A percentile compares a stretch with the other conserved stretches of the same genome.
Evolutionary conservation across 2,329 filamentous ascomycete species (phyloP).

Genomic region (Botryotinia globosa): DNA sequence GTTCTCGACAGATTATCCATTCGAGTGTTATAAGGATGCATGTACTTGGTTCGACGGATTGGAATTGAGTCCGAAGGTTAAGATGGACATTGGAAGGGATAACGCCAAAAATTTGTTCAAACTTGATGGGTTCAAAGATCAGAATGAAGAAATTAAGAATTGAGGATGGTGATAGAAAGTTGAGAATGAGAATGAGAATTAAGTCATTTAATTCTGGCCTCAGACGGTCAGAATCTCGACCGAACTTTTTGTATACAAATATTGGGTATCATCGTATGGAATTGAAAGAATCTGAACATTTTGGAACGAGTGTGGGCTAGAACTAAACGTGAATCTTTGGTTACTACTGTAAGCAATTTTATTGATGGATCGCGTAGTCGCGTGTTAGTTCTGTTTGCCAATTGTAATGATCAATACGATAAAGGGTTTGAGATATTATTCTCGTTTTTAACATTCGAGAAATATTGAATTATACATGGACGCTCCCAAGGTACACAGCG

Average conservation of each 20-base stretch:
- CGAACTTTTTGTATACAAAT: neutral
- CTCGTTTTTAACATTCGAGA: no score
- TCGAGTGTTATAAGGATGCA: slow-evolving; percentile 45
- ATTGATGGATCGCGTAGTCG: neutral
- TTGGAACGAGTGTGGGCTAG: neutral
- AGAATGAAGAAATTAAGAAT: neutral
- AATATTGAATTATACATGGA: no score
- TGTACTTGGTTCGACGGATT: slow-evolving; percentile 44
- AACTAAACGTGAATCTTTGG: no score
- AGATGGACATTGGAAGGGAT: slow-evolving; percentile 45
- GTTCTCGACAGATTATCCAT: slow-evolving; percentile 55
- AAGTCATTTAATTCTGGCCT: neutral
- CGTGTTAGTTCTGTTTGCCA: no score
- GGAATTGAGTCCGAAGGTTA: slow-evolving; percentile 41
- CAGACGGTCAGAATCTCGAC: neutral
- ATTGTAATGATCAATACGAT: no score
- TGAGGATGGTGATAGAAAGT: neutral
- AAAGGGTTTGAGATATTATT: no score
- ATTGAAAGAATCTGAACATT: neutral
- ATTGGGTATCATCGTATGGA: neutral
- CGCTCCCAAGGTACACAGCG: no score
- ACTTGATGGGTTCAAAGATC: slow-evolving; percentile 14
- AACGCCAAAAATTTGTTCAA: slow-evolving; percentile 47
- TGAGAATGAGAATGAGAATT: no score
- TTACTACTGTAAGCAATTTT: no score